Conservation (phyloP, 495 filamentous ascomycete species). For the Amorphotheca resinae region DNA sequence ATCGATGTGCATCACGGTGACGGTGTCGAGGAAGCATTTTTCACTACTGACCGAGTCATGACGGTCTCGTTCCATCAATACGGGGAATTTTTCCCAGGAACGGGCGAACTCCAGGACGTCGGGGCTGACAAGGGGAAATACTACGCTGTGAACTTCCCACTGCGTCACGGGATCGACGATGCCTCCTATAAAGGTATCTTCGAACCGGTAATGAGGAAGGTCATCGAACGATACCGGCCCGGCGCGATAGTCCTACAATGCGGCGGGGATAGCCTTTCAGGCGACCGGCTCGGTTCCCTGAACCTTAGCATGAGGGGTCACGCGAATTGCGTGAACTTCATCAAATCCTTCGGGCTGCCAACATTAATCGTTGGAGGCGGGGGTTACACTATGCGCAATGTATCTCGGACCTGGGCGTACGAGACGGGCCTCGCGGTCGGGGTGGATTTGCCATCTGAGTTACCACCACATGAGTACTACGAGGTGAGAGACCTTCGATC, state of each 20-base stretch:
- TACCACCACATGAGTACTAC: conserved; percentile 95
- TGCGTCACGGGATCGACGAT: conserved; percentile 91
- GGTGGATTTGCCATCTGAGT: conserved; percentile 57
- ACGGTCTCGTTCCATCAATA: conserved; percentile 96
- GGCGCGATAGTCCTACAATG: conserved; percentile 95
- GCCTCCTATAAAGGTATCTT: conserved; percentile 82
- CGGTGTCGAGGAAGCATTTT: conserved; percentile 93
- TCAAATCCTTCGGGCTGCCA: conserved; percentile 80
- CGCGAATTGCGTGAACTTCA: conserved; percentile 89
- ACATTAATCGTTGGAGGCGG: conserved; percentile 85
- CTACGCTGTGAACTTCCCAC: conserved; percentile 89
- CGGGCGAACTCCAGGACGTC: conserved; percentile 83
- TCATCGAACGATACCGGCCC: conserved; percentile 90
- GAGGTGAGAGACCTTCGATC: conserved; percentile 22
- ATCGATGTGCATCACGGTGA: conserved; percentile 98
- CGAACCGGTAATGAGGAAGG: conserved; percentile 76
- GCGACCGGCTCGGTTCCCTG: conserved; percentile 87
- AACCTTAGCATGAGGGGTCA: conserved; percentile 96
- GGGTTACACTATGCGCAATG: conserved; percentile 96
- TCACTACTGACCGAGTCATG: conserved; percentile 94
- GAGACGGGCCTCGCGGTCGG: conserved; percentile 84
- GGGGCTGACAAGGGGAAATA: conserved; percentile 83
- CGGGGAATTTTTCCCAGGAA: conserved; percentile 95
- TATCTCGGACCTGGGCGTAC: conserved; percentile 89
- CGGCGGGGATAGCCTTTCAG: conserved; percentile 84